Evolutionary conservation across 495 filamentous ascomycete species (phyloP).

Genomic region (Penicillium chermesinum): DNA sequence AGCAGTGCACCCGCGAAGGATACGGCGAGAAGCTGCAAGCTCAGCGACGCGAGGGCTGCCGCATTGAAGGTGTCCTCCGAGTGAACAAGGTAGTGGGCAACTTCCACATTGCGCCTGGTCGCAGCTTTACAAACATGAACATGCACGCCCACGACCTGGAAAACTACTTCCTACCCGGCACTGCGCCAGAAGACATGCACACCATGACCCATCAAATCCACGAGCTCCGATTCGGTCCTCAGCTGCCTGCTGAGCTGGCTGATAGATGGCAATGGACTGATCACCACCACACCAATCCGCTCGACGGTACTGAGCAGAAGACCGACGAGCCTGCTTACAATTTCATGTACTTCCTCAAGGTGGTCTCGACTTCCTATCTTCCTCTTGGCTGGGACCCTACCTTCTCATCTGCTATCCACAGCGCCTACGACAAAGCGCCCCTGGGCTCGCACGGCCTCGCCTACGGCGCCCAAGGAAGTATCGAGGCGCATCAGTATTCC

Average conservation of each 20-base stretch:
- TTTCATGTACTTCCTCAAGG: slow-evolving; percentile 99
- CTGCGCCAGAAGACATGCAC: slow-evolving; percentile 55
- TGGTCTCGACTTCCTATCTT: slow-evolving; percentile 90
- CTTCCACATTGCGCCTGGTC: slow-evolving; percentile 96
- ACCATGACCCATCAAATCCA: slow-evolving; percentile 91
- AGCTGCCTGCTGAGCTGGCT: slow-evolving; percentile 72
- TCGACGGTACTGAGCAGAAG: slow-evolving; percentile 75
- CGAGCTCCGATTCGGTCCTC: slow-evolving; percentile 85
- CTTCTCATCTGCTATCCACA: slow-evolving; percentile 39
- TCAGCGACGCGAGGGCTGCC: slow-evolving; percentile 87
- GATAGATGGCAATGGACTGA: slow-evolving; percentile 73
- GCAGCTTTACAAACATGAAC: slow-evolving; percentile 88
- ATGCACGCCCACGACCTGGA: slow-evolving; percentile 97
- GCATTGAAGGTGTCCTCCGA: slow-evolving; percentile 84
- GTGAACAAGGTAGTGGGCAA: slow-evolving; percentile 99
- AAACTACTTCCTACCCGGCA: slow-evolving; percentile 69
- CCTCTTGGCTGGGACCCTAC: slow-evolving; percentile 74
- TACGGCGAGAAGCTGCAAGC: slow-evolving; percentile 81
- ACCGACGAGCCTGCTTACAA: slow-evolving; percentile 82
- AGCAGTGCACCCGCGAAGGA: slow-evolving; percentile 93
- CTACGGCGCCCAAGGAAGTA: slow-evolving; percentile 61
- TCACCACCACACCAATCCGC: slow-evolving; percentile 85
- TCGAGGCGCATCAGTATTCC: slow-evolving; percentile 97
- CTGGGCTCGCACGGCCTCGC: slow-evolving; percentile 58
- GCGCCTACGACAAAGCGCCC: slow-evolving; percentile 49